Evolutionary conservation across 352 stramenopile genomes (phyloP).

Genomic region (Globisporangium rhizosaccharum): DNA sequence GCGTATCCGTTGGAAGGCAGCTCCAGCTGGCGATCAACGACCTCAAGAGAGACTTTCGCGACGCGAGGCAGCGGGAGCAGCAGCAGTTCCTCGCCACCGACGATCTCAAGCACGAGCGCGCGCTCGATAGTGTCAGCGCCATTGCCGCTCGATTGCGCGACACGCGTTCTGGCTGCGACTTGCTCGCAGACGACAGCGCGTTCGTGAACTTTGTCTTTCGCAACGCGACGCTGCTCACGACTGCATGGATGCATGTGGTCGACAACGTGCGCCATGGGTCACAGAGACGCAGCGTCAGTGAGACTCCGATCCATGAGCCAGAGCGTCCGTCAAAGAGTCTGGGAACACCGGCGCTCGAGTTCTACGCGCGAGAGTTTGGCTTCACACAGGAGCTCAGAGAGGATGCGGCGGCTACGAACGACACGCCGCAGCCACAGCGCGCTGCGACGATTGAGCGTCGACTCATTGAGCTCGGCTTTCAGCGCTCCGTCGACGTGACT

Average conservation of each 20-base stretch:
- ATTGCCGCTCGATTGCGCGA: conserved; percentile 37
- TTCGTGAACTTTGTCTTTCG: conserved; percentile 65
- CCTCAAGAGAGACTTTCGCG: conserved; percentile 20
- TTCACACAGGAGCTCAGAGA: conserved; percentile 5
- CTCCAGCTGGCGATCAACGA: conserved; percentile 30
- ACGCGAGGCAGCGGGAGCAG: conserved; percentile 5
- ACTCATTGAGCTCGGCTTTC: conserved; percentile 42
- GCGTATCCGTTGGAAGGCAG: conserved; percentile 12
- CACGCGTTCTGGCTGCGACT: conserved; percentile 19
- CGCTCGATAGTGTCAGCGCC: conserved; percentile 21
- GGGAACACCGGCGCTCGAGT: conserved; percentile 13
- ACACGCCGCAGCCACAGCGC: conserved; percentile 30
- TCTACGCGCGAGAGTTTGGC: conserved; percentile 41
- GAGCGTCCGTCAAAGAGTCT: not conserved
- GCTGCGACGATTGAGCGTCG: conserved; percentile 33
- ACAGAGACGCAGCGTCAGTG: not conserved
- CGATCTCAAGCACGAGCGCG: not conserved
- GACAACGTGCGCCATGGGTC: conserved; percentile 25
- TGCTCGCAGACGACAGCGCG: conserved; percentile 34
- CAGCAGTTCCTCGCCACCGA: not conserved
- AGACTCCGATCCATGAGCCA: not conserved
- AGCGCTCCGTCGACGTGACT: conserved; percentile 12
- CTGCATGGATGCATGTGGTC: conserved; percentile 49
- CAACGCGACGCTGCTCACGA: conserved; percentile 37
- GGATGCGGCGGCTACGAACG: not conserved